Conservation (phyloP, 2,329 filamentous ascomycete species). For the Ophiostoma sp. region DNA sequence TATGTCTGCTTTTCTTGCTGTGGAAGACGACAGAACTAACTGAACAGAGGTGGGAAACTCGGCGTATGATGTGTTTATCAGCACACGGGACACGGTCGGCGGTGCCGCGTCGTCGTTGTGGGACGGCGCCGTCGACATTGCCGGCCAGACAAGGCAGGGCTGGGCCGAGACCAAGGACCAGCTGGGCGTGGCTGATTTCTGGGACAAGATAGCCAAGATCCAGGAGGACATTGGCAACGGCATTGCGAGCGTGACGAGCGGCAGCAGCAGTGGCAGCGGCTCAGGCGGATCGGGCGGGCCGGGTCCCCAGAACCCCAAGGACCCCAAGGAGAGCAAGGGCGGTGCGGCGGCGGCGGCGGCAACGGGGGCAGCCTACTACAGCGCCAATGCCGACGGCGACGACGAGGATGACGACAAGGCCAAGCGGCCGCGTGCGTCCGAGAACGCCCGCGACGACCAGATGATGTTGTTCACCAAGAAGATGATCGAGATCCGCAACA, state of each 20-base stretch:
- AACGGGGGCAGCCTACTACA: conserved; percentile 72
- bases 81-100: conserved; percentile 65
- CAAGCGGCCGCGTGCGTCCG: conserved; percentile 46
- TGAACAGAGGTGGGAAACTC: conserved; percentile 65
- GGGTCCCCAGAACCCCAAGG: conserved; percentile 44
- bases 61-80: conserved; percentile 68
- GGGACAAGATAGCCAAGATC: conserved; percentile 64
- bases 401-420: conserved; percentile 19
- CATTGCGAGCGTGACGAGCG: conserved; percentile 35
- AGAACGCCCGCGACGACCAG: conserved; percentile 81
- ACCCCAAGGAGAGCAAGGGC: conserved; percentile 55
- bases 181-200: conserved; percentile 66
- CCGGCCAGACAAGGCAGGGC: conserved; percentile 70
- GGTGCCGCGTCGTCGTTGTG: conserved; percentile 65
- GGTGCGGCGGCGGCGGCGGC: conserved; percentile 54
- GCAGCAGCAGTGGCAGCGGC: conserved; percentile 41
- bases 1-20: conserved; percentile 40
- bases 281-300: neutral
- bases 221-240: conserved; percentile 56
- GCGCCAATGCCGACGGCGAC: conserved; percentile 55
- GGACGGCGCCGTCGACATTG: conserved; percentile 66
- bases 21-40: conserved; percentile 18
- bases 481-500: conserved; percentile 97
- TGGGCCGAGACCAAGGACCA: conserved; percentile 81
- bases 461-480: conserved; percentile 99